Base-by-base conservation (phyloP, 768 basidiomycete genomes). In the Coprinellus micaceus region DNA sequence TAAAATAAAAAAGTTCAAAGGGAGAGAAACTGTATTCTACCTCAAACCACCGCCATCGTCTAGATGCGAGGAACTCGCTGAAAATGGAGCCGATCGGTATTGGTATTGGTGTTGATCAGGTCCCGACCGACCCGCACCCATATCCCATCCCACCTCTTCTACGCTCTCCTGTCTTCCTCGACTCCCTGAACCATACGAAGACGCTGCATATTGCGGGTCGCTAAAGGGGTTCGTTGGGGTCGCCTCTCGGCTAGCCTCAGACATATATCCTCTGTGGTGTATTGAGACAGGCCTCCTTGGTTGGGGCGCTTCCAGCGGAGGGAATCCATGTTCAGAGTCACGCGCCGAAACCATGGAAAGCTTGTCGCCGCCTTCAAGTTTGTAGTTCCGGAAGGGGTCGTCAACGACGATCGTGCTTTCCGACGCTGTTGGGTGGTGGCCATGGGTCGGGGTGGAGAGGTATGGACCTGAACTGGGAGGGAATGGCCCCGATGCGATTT, bases 401-500 rank as follows among this genome's bases (percentile, higher is more conserved):
- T 49, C 30, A 28, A 49, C 19, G 4, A 49, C 47, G 28, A 49
- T 49, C 3, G 47, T 49, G 47, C 47, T 49, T 30, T 49, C 47
- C 12, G 47, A 49, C 2, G 24, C 24, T 15, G 21, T 28, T 4
- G 25, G 26, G 15, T 21, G 47, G 24, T 2, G 28, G 15, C 28
- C 28, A 21, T 15, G 19, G 4, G 26, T 28, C 2, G 44, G 13
- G 24, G 44, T 24, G 19, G 24, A 46, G 15, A 25, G 44, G 24
- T 46, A 46, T 11, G n/a, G 19, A 24, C 25, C 25, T 25, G 13
- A 15, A 46, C 6, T 17, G 22, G 7, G 40, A 41, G 15, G 40
- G 15, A 41, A 21, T n/a, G 40, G 15, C 26, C 4, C n/a, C n/a
- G n/a, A n/a, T n/a, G n/a, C n/a, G n/a, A n/a, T n/a, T n/a, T n/a